Evolutionary conservation across 768 basidiomycete species (phyloP).

Genomic region (Xerocomellus intermedius): DNA sequence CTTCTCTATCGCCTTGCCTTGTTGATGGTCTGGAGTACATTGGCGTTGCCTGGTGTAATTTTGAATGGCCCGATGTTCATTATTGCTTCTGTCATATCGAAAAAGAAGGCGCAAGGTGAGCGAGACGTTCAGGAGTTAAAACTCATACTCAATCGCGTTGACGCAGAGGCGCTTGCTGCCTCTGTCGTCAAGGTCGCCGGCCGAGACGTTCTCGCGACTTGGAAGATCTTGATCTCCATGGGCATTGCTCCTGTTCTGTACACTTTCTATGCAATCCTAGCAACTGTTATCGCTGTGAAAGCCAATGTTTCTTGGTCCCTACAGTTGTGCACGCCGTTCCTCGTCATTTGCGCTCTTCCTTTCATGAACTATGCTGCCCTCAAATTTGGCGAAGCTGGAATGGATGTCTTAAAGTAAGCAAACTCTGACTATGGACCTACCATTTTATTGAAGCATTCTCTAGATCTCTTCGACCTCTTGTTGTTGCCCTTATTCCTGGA

Average conservation of each 20-base stretch:
- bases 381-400: conserved; percentile 96
- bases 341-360: conserved; percentile 72
- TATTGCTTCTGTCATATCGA: conserved; percentile 82
- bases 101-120: conserved; percentile 83
- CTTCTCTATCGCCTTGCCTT: conserved; percentile 80
- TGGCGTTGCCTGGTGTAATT: conserved; percentile 89
- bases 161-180: conserved; percentile 87
- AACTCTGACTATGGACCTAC: not conserved
- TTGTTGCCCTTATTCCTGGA: conserved; percentile 85
- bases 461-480: conserved; percentile 86
- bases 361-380: conserved; percentile 91
- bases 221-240: conserved; percentile 94
- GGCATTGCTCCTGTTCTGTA: conserved; percentile 89
- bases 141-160: not conserved
- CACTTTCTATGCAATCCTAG: conserved; percentile 75
- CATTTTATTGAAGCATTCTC: conserved; percentile 9
- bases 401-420: conserved; percentile 94
- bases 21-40: conserved; percentile 73
- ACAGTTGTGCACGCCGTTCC: conserved; percentile 73
- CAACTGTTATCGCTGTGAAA: conserved; percentile 68
- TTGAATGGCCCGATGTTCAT: conserved; percentile 94
- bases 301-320: conserved; percentile 61
- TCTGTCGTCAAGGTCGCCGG: conserved; percentile 94
- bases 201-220: conserved; percentile 95
- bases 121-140: not conserved